Evolutionary conservation across 1,139 yeast species (phyloP), one percentile per base, ranked within the genome.

Genomic region (Nakaseomyces uthaithaninus): DNA sequence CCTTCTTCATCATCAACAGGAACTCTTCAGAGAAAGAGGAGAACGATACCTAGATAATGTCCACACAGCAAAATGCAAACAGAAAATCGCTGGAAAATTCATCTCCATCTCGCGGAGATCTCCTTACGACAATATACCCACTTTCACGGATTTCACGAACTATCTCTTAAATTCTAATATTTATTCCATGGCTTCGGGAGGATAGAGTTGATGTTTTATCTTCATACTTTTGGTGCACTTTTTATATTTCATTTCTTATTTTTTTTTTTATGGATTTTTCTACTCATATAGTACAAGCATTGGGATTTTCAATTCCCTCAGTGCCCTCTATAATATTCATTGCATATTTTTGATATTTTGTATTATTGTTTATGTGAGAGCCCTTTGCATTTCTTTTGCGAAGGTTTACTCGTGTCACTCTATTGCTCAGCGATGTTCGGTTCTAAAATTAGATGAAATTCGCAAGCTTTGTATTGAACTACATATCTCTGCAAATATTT

Each of bases 1-100:
- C 97, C 1, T 91, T 91, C 58, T 74, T 87, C 51, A 77, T 83
- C 40, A 80, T 91, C 38, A 89, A 89, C 60, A 75, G 71, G 49
- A 86, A 80, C 51, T 94, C 86, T 48, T 75, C 77, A 52, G 89
- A 78, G 27, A 64, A 55, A 39, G 51, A 51, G 51, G 48, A 15
- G 43, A 42, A 14, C 41, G 26, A 22, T 22, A 22, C 7, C 24
- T 10, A n/a, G n/a, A n/a, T n/a, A n/a, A n/a, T n/a, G n/a, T n/a
- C n/a, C n/a, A n/a, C n/a, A n/a, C n/a, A n/a, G n/a, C 7, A 22
- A 22, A 22, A 22, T 22, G 24, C 24, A 22, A 22, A 7, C 10
- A 10, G 9, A 22, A 22, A 7, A 22, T 22, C 10, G 7, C 9
- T 22, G 10, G 24, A 22, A 22, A 22, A 3, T 14, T 15, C 18